These are phyloP conservation scores for Esteya vermicola DNA, from an alignment of 2,329 filamentous ascomycete species.

Conservation along the genomic window DNA sequence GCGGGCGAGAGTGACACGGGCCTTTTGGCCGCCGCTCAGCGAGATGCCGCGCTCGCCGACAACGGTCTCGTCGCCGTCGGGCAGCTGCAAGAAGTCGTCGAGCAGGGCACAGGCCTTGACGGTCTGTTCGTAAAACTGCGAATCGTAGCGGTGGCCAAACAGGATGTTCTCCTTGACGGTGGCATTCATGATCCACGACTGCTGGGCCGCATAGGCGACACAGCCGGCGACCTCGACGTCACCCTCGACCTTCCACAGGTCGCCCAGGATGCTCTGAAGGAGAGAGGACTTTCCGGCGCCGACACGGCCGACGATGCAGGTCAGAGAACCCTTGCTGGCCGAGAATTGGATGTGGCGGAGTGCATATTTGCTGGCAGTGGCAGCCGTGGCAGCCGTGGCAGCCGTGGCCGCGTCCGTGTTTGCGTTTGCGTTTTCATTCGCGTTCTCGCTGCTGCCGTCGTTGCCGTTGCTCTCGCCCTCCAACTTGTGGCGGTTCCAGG, in stretches of 20 bases:
- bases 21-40: slow-evolving; percentile 89
- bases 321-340: slow-evolving; percentile 83
- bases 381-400: no score
- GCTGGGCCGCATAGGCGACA: slow-evolving; percentile 84
- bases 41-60: slow-evolving; percentile 96
- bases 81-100: slow-evolving; percentile 83
- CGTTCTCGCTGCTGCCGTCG: no score
- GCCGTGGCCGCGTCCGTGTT: no score
- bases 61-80: slow-evolving; percentile 91
- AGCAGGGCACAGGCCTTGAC: slow-evolving; percentile 79
- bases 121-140: slow-evolving; percentile 86
- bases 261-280: slow-evolving; percentile 74
- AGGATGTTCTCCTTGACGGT: slow-evolving; percentile 95
- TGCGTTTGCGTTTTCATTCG: no score
- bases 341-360: slow-evolving; percentile 78
- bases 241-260: slow-evolving; percentile 80
- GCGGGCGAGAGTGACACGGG: slow-evolving; percentile 77
- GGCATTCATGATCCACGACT: slow-evolving; percentile 94
- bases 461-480: no score
- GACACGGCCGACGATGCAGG: slow-evolving; percentile 88
- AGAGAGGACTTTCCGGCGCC: slow-evolving; percentile 91
- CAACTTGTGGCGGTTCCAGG: slow-evolving; percentile 84
- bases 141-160: slow-evolving; percentile 89
- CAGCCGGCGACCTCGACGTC: slow-evolving; percentile 69
- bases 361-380: slow-evolving; percentile 48